Conservation (phyloP, 2,329 filamentous ascomycete genomes). For the Teratosphaeria gauchensis region DNA sequence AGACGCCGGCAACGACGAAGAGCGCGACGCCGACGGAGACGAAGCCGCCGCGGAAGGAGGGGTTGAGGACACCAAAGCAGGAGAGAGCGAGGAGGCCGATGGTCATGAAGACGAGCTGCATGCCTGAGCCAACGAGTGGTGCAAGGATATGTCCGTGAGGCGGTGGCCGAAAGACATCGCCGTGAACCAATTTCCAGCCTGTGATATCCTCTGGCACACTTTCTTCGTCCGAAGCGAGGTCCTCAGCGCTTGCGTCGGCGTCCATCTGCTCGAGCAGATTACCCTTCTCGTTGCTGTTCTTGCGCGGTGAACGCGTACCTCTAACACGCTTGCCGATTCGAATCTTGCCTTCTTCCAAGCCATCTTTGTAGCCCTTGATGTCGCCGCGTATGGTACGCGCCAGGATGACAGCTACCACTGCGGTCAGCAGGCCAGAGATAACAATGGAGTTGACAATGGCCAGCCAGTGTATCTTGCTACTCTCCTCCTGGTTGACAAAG, state of each 20-base stretch:
- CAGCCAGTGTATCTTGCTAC: conserved; percentile 74
- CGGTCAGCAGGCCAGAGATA: conserved; percentile 69
- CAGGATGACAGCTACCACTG: conserved; percentile 71
- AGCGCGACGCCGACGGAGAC: conserved; percentile 73
- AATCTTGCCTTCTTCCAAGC: conserved; percentile 57
- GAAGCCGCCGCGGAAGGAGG: conserved; percentile 82
- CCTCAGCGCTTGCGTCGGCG: conserved; percentile 44
- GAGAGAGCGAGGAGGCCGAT: conserved; percentile 51
- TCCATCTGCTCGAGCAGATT: conserved; percentile 27
- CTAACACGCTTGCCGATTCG: conserved; percentile 42
- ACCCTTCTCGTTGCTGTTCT: conserved; percentile 44
- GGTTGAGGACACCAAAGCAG: conserved; percentile 69
- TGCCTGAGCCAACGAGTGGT: conserved; percentile 73
- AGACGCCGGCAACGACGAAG: conserved; percentile 72
- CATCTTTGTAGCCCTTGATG: conserved; percentile 64
- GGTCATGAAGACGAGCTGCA: conserved; percentile 77
- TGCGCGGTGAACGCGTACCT: conserved; percentile 33
- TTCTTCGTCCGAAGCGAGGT: conserved; percentile 57
- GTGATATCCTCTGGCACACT: conserved; percentile 69
- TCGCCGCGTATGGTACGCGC: conserved; percentile 69
- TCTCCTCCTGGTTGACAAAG: conserved; percentile 79
- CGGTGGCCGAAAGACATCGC: conserved; percentile 76
- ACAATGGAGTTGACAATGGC: conserved; percentile 80
- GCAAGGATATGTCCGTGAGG: conserved; percentile 62
- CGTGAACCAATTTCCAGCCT: conserved; percentile 81